These are phyloP conservation scores for Colletotrichum chrysophilum DNA, from an alignment of 2,329 filamentous ascomycete genomes.

Conservation along the genomic window DNA sequence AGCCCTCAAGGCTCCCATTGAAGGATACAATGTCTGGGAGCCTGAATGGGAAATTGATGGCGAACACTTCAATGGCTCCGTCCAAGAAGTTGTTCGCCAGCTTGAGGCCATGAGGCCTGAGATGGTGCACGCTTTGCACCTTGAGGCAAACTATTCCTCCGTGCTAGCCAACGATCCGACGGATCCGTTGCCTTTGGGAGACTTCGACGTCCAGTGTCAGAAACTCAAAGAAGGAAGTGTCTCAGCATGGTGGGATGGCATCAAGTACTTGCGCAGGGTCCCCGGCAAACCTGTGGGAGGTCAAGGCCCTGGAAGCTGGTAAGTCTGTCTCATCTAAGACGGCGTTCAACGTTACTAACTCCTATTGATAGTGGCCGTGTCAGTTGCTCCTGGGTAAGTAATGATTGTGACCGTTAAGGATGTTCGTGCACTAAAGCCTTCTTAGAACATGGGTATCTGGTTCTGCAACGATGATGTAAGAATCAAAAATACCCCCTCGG, in stretches of 20 bases:
- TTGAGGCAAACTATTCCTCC: neutral
- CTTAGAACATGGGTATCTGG: neutral
- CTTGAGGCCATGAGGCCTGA: neutral
- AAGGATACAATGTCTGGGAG: neutral
- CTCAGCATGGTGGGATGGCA: neutral
- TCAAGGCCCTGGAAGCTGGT: neutral
- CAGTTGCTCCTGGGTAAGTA: neutral
- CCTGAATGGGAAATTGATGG: slow-evolving; percentile 22
- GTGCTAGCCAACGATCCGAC: neutral
- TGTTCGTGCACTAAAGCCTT: neutral
- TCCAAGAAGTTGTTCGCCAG: neutral
- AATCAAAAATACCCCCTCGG: neutral
- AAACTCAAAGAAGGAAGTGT: neutral
- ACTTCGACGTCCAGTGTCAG: neutral
- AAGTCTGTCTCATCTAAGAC: neutral
- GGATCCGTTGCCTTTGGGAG: neutral
- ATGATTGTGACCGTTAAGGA: neutral
- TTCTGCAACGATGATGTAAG: neutral
- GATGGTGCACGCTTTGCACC: neutral
- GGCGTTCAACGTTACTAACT: neutral
- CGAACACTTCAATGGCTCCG: neutral
- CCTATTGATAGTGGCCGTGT: neutral
- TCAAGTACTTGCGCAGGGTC: neutral
- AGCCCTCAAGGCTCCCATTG: neutral
- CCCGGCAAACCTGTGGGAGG: neutral